A percentile compares a stretch with the other conserved stretches of the same genome.
These are phyloP conservation scores for Globisporangium splendens DNA, from an alignment of 352 stramenopile species.

Conservation along the genomic window DNA sequence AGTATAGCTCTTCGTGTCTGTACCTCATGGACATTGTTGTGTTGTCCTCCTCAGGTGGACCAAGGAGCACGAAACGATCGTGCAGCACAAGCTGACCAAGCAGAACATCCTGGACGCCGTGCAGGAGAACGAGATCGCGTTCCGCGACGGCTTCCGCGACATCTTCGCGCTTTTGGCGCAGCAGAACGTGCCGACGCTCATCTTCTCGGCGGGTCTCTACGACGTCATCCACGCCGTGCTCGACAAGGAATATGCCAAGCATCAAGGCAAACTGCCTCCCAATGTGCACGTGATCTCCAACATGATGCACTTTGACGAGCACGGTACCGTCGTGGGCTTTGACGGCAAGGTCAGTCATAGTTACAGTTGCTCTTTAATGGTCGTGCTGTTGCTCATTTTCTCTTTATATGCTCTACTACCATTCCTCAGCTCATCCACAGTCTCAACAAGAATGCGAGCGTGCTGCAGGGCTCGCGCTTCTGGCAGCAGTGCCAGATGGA, in stretches of 20 bases:
- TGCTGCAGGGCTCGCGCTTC: conserved; percentile 60
- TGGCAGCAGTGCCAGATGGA: conserved; percentile 69
- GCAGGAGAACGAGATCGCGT: conserved; percentile 39
- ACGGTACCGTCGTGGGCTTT: conserved; percentile 38
- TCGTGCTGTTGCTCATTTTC: too few species aligned
- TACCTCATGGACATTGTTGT: too few species aligned
- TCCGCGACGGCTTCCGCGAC: conserved; percentile 57
- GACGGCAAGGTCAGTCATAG: conserved; percentile 36
- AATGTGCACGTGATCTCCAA: conserved; percentile 84
- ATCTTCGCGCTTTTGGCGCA: conserved; percentile 54
- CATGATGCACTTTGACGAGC: conserved; percentile 71
- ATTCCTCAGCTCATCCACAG: conserved; percentile 61
- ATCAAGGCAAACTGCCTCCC: conserved; percentile 19
- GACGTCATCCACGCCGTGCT: conserved; percentile 82
- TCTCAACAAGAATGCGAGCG: conserved; percentile 76
- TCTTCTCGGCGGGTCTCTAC: conserved; percentile 69
- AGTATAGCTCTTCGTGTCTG: not conserved
- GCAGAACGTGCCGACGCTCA: conserved; percentile 65
- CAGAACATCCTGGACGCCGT: conserved; percentile 44
- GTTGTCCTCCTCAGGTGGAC: conserved; percentile 25
- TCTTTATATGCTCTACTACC: too few species aligned
- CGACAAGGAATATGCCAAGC: conserved; percentile 56
- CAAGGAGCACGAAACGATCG: conserved; percentile 43
- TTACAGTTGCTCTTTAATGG: not conserved
- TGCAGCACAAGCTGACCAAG: conserved; percentile 53